Evolutionary conservation across 768 basidiomycete species (phyloP).

Genomic region (Xerocomellus intermedius): DNA sequence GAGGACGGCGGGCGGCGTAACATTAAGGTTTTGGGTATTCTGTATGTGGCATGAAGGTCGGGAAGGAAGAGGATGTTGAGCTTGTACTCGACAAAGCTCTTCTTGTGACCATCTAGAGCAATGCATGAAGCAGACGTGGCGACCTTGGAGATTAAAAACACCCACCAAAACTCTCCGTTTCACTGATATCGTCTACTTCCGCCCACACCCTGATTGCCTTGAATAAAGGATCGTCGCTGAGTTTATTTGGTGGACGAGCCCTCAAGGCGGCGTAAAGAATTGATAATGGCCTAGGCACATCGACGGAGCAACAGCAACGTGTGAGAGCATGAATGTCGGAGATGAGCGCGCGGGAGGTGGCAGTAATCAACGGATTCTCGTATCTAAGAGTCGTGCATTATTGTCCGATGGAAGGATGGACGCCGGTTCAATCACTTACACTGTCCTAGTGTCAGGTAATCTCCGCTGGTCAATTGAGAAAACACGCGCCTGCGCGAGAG

Average conservation of each 20-base stretch:
- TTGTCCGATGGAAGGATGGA: background rate
- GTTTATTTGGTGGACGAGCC: slow-evolving; percentile 20
- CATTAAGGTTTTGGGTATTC: slow-evolving; percentile 42
- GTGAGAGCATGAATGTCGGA: slow-evolving; percentile 67
- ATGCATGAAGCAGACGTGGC: background rate
- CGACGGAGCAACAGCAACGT: slow-evolving; percentile 55
- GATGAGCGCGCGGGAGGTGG: slow-evolving; percentile 70
- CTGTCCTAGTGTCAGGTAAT: slow-evolving; percentile 15
- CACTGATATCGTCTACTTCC: slow-evolving; percentile 70
- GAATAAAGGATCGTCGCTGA: slow-evolving; percentile 48
- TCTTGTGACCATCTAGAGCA: slow-evolving; percentile 65
- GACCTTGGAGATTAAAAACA: background rate
- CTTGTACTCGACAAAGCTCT: slow-evolving; percentile 76
- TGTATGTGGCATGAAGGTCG: slow-evolving; percentile 53
- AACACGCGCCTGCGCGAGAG: slow-evolving; percentile 58
- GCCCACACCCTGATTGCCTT: slow-evolving; percentile 69
- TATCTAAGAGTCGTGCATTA: slow-evolving; percentile 45
- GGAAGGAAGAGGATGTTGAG: slow-evolving; percentile 76
- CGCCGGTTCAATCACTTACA: slow-evolving; percentile 25
- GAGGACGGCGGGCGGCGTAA: slow-evolving; percentile 31
- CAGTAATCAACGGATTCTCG: slow-evolving; percentile 77
- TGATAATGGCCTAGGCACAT: slow-evolving; percentile 67
- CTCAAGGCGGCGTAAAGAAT: slow-evolving; percentile 58
- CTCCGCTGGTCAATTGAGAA: background rate
- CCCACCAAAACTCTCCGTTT: slow-evolving; percentile 78